These are phyloP conservation scores for Sporobolomyces roseus DNA, from an alignment of 768 basidiomycete genomes.

Conservation along the genomic window DNA sequence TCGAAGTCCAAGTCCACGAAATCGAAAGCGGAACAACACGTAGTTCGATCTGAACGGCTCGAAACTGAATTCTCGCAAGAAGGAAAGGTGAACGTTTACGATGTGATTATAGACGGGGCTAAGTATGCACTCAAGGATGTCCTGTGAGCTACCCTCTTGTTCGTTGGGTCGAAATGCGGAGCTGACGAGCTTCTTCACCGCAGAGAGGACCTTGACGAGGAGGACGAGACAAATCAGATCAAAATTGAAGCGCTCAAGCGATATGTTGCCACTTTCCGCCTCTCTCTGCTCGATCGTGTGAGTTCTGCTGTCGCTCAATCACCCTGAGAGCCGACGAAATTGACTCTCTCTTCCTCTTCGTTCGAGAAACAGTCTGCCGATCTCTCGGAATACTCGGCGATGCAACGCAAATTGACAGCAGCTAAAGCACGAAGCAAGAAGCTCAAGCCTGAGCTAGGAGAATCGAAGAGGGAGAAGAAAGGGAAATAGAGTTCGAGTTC, in stretches of 20 bases:
- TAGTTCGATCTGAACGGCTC: conserved; percentile 3
- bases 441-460: neutral
- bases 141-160: neutral
- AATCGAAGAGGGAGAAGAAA: neutral
- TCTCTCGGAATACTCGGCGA: neutral
- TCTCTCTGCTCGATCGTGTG: conserved; percentile 1
- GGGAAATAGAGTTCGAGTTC: no score
- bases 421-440: conserved; percentile 1
- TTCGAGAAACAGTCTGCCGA: neutral
- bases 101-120: neutral
- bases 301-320: neutral
- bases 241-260: neutral
- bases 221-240: conserved; percentile 1
- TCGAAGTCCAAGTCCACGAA: neutral
- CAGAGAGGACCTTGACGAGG: neutral
- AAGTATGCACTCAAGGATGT: neutral
- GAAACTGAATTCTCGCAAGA: neutral
- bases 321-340: neutral
- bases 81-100: conserved; percentile 5
- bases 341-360: neutral
- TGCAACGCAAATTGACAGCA: neutral
- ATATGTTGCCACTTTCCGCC: neutral
- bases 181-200: neutral
- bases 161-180: neutral
- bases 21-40: neutral